These are phyloP conservation scores for Trypanosoma conorhini DNA, from an alignment of 208 protist species.

Conservation along the genomic window DNA sequence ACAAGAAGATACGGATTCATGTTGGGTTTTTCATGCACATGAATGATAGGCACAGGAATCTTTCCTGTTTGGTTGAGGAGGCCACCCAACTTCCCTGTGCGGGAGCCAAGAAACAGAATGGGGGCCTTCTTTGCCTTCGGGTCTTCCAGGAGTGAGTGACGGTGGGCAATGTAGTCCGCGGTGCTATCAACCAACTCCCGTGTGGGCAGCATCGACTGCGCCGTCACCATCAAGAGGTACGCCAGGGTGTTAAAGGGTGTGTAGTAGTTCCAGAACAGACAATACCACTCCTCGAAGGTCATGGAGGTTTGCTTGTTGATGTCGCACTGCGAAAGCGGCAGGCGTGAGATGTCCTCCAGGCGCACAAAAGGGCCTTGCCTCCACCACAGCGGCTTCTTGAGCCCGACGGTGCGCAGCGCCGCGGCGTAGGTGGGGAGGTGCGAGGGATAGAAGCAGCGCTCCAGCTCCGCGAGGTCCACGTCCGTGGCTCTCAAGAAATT, in stretches of 20 bases:
- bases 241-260: conserved; percentile 74
- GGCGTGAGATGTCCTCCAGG: conserved; percentile 84
- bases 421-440: conserved; percentile 64
- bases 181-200: conserved; percentile 73
- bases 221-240: conserved; percentile 82
- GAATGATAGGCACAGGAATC: conserved; percentile 77
- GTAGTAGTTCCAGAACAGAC: conserved; percentile 91
- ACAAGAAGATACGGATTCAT: conserved; percentile 86
- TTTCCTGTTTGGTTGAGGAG: conserved; percentile 78
- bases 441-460: conserved; percentile 82
- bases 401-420: conserved; percentile 49
- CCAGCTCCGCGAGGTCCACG: conserved; percentile 72
- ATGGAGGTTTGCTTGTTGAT: conserved; percentile 53
- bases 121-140: conserved; percentile 64
- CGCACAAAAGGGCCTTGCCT: conserved; percentile 60
- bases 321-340: conserved; percentile 79
- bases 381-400: conserved; percentile 75
- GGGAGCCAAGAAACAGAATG: conserved; percentile 81
- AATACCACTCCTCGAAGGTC: conserved; percentile 87
- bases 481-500: conserved; percentile 58
- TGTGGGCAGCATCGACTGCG: conserved; percentile 65
- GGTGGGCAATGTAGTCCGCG: conserved; percentile 76
- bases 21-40: conserved; percentile 82
- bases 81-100: conserved; percentile 75
- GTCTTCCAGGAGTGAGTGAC: conserved; percentile 67